Evolutionary conservation across 73 alveolate genomes (phyloP).

Genomic region (Breviolum minutum): DNA sequence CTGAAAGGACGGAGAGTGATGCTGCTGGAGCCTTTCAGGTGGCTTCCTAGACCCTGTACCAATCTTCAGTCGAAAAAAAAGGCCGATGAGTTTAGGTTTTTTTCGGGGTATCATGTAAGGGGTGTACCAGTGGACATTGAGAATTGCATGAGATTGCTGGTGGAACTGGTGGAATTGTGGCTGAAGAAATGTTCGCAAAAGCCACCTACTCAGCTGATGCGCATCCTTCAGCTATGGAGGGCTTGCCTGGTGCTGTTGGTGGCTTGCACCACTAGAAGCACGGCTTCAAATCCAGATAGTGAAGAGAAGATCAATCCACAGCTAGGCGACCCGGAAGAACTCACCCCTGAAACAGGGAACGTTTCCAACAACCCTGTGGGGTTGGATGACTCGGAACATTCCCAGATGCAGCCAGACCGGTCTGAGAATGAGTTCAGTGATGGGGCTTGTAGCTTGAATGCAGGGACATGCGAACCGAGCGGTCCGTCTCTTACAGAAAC

Average conservation of each 20-base stretch:
- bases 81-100: too few species aligned
- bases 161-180: background rate
- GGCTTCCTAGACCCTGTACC: background rate
- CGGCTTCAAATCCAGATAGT: background rate
- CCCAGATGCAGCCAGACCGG: background rate
- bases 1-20: background rate
- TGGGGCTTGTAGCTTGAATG: too few species aligned
- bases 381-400: background rate
- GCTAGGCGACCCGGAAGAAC: background rate
- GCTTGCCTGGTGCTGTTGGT: slow-evolving; percentile 6
- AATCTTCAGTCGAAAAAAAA: background rate
- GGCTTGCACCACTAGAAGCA: background rate
- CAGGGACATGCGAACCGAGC: too few species aligned
- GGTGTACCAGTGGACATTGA: too few species aligned
- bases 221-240: slow-evolving; percentile 22
- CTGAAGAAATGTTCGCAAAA: background rate
- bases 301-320: background rate
- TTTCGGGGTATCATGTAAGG: too few species aligned
- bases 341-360: background rate
- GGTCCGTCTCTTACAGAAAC: background rate
- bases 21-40: background rate
- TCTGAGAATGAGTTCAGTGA: background rate
- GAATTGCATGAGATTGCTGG: too few species aligned
- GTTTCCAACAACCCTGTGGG: background rate
- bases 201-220: background rate